phyloP scores from a whole-genome alignment of 345 rosid genomes.

The Salix brachista region DNA sequence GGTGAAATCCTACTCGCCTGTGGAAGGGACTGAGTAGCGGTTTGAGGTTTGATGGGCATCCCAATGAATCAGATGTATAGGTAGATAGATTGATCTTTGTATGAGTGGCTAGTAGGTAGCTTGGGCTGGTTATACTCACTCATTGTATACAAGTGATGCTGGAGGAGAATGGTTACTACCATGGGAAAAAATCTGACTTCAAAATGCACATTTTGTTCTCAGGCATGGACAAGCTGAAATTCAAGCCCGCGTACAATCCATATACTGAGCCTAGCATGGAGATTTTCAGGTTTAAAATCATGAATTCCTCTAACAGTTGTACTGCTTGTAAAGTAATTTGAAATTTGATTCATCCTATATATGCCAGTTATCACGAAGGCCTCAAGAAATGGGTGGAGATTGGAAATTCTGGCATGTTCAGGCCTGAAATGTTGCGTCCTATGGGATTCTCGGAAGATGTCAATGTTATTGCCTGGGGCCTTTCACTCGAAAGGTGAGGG shows the following conservation, averaged over 20 bases:
- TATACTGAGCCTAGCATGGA: conserved; percentile 99
- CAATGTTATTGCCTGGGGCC: conserved; percentile 90
- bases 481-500: conserved; percentile 89
- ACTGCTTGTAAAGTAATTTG: background rate
- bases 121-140: background rate
- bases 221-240: conserved; percentile 86
- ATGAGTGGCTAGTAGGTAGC: background rate
- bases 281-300: conserved; percentile 62
- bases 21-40: background rate
- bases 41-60: background rate
- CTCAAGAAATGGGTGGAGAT: conserved; percentile 86
- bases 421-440: conserved; percentile 91
- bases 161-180: conserved; percentile 3
- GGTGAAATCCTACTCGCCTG: background rate
- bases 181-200: background rate
- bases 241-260: conserved; percentile 97
- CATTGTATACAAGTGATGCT: background rate
- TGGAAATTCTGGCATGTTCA: conserved; percentile 94
- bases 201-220: conserved; percentile 5
- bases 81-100: background rate
- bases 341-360: conserved; percentile 2
- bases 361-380: conserved; percentile 74
- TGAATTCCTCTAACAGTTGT: background rate
- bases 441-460: conserved; percentile 96
- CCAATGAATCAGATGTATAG: background rate